Conservation (phyloP, 805 yeast genomes). For the Kodamaea sagamina region DNA sequence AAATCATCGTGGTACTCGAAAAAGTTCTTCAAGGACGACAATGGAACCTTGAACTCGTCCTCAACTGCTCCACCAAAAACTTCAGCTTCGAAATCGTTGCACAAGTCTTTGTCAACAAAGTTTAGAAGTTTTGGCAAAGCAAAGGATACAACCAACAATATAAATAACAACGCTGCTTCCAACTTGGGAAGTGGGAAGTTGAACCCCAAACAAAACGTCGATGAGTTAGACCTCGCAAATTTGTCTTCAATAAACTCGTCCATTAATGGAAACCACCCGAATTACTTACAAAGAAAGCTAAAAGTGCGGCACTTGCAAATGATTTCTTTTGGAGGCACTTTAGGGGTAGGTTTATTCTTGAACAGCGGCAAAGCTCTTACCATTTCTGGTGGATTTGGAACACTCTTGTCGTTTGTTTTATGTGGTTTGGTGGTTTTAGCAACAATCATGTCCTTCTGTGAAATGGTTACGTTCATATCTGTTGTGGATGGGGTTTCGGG, state of each 20-base stretch:
- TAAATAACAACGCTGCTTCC: not conserved
- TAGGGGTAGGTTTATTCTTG: slow-evolving; percentile 74
- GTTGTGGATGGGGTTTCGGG: slow-evolving; percentile 80
- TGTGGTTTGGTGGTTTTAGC: slow-evolving; percentile 67
- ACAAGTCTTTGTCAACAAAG: slow-evolving; percentile 8
- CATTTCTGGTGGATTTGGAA: slow-evolving; percentile 77
- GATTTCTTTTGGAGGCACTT: slow-evolving; percentile 76
- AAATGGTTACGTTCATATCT: slow-evolving; percentile 77
- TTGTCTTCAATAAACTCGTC: slow-evolving; percentile 10
- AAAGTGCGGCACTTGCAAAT: slow-evolving; percentile 70
- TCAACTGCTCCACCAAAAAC: slow-evolving; percentile 6
- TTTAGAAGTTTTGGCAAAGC: slow-evolving; percentile 2
- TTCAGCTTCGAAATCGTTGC: slow-evolving; percentile 2
- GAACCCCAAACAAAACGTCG: slow-evolving; percentile 4
- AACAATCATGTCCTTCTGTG: slow-evolving; percentile 75
- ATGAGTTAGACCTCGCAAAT: slow-evolving; percentile 10
- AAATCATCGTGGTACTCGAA: slow-evolving; percentile 19
- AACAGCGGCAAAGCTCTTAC: slow-evolving; percentile 73
- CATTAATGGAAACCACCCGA: slow-evolving; percentile 12
- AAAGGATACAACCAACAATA: not conserved
- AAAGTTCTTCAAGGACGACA: slow-evolving; percentile 9
- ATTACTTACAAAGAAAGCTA: slow-evolving; percentile 54
- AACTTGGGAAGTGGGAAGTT: slow-evolving; percentile 14
- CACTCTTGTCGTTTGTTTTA: slow-evolving; percentile 63
- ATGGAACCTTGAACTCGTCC: slow-evolving; percentile 3